A percentile compares a stretch with the other conserved stretches of the same genome.
These are phyloP conservation scores for Taiwanofungus camphoratus DNA, from an alignment of 1,284 basidiomycete genomes.

Conservation along the genomic window DNA sequence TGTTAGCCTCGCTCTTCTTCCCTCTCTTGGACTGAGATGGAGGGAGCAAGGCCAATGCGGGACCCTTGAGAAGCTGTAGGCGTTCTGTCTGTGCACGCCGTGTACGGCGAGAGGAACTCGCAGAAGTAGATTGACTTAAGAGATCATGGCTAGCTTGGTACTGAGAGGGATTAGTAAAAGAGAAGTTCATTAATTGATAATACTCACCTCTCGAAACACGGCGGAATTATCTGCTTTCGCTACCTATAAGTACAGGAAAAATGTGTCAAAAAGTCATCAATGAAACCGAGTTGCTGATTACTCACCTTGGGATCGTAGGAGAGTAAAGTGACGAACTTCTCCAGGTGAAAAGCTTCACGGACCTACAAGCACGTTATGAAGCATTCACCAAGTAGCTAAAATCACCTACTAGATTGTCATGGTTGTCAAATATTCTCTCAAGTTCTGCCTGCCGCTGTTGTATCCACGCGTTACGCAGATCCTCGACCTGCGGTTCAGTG, in stretches of 20 bases:
- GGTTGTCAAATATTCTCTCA: conserved; percentile 53
- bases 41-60: conserved; percentile 6
- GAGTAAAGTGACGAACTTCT: conserved; percentile 70
- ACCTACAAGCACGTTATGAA: conserved; percentile 37
- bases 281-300: not conserved
- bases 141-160: conserved; percentile 64
- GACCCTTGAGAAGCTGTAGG: conserved; percentile 18
- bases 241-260: conserved; percentile 33
- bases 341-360: conserved; percentile 82
- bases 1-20: conserved; percentile 6
- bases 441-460: conserved; percentile 54
- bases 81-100: conserved; percentile 54
- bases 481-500: conserved; percentile 18
- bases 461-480: conserved; percentile 41
- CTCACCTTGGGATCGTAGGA: conserved; percentile 68
- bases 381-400: not conserved
- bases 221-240: conserved; percentile 70
- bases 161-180: conserved; percentile 38
- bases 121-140: conserved; percentile 39
- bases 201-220: conserved; percentile 67
- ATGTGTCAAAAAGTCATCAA: not conserved
- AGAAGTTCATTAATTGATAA: not conserved
- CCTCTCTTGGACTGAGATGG: conserved; percentile 10
- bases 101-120: conserved; percentile 55
- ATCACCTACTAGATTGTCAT: conserved; percentile 68